Evolutionary conservation across 768 basidiomycete genomes (phyloP).

Genomic region (Pisolithus marmoratus): DNA sequence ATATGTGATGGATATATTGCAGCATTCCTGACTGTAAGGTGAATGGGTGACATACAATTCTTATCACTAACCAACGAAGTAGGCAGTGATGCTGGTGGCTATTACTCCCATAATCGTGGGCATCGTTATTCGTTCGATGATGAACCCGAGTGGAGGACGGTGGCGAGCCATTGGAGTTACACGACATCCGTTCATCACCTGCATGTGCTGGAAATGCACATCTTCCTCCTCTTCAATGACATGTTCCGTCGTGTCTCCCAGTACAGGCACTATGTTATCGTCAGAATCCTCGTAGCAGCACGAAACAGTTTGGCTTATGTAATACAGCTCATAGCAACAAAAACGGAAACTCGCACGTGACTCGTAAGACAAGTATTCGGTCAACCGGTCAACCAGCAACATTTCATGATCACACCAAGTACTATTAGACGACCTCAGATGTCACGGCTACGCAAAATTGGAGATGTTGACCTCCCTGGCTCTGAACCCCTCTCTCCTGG

Average conservation of each 20-base stretch:
- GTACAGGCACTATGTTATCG: constrained; percentile 16
- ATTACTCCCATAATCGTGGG: constrained; percentile 50
- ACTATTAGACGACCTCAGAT: too few relatives aligned
- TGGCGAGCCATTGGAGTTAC: too few relatives aligned
- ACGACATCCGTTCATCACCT: constrained; percentile 64
- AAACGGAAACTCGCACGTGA: too few relatives aligned
- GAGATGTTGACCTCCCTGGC: too few relatives aligned
- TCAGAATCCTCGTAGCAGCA: too few relatives aligned
- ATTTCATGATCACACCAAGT: too few relatives aligned
- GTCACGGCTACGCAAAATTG: too few relatives aligned
- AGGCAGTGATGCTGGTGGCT: constrained; percentile 38
- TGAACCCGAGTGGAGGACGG: constrained; percentile 30
- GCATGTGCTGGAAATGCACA: constrained; percentile 47
- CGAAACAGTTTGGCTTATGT: too few relatives aligned
- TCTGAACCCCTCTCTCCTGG: too few relatives aligned
- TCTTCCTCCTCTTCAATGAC: constrained; percentile 35
- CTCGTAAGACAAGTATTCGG: too few relatives aligned
- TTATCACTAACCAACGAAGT: constrained; percentile 37
- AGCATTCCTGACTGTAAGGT: neutral
- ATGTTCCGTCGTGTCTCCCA: constrained; percentile 17
- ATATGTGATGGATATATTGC: neutral
- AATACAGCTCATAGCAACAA: too few relatives aligned
- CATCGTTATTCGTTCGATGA: constrained; percentile 38
- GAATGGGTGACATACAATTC: constrained; percentile 37
- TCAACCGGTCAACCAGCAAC: too few relatives aligned